Percentiles rank a stretch among this genome's conserved stretches.
Conservation (phyloP, 495 filamentous ascomycete species). For the Hypomontagnella submonticulosa region DNA sequence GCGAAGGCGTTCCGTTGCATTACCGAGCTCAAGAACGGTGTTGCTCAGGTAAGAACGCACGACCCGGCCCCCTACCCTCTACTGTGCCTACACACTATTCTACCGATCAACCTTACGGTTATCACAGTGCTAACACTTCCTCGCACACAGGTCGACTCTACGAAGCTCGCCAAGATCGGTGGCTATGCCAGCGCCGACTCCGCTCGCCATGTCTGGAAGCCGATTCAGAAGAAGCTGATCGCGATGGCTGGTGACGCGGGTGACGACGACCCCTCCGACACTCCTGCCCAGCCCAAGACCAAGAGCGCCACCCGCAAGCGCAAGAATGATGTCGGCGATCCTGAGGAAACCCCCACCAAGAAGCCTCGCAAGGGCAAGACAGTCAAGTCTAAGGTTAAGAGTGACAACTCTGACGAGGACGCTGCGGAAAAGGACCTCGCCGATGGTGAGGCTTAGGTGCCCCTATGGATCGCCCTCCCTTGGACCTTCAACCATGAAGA, state of each 20-base stretch:
- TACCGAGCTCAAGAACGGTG: constrained; percentile 12
- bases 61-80: too few species aligned
- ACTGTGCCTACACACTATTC: neutral
- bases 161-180: constrained; percentile 23
- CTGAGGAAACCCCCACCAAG: constrained; percentile 8
- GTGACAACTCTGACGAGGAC: neutral
- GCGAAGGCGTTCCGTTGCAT: constrained; percentile 29
- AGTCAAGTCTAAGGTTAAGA: neutral
- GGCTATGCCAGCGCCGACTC: constrained; percentile 32
- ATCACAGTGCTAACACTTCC: neutral
- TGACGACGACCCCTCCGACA: neutral
- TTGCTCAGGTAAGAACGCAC: constrained; percentile 22
- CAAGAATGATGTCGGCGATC: constrained; percentile 5
- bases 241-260: neutral
- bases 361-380: constrained; percentile 17
- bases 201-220: constrained; percentile 29
- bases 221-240: constrained; percentile 30
- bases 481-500: too few species aligned
- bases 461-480: neutral
- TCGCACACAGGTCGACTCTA: constrained; percentile 23
- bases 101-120: neutral
- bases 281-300: neutral
- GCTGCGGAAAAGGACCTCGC: neutral
- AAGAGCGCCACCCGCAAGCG: constrained; percentile 11
- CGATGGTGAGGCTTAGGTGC: constrained; percentile 18